Base-by-base conservation (phyloP, 352 stramenopile species). In the Globisporangium nodosum region DNA sequence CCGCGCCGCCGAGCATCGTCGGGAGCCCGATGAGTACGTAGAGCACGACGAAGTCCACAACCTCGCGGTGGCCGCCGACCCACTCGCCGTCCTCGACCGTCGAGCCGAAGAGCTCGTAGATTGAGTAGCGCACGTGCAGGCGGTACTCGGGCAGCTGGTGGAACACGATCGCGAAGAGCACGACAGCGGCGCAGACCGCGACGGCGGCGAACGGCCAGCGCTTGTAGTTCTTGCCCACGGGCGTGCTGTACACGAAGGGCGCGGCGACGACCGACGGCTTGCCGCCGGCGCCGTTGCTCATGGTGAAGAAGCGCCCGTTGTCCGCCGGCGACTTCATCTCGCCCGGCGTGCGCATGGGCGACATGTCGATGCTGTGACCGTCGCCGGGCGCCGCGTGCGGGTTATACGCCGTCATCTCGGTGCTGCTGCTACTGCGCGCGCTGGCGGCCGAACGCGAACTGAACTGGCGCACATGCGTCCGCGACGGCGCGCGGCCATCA, bases 191-290 rank as follows among this genome's bases (percentile, higher is more conserved):
- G 49, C 77, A 85, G 42, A 76, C 15, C 3, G 49, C 63, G 21
- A 92, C 83, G 31, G 80, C 67, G 13, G 79, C 58, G 54, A 89
- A 92, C 4, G 83, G 83, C 83, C 83, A 92, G 52, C 68, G 70
- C 71, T 92, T 92, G 73, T 91, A 90, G 48, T 78, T 88, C 63
- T 92, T 92, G 58, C 76, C 65, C 56, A 90, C 63, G 16, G 83
- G 83, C 35, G 83, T 92, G 50, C 74, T 75, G 68, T 92, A 92
- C 42, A 92, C 71, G 37, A 84, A 88, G 24, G 77, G 79, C 58
- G 77, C 85, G 5, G 78, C 78, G 18, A 88, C 63, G 24, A 60
- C 61, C 40, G 78, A 87, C 7, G 68, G 65, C 58, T 87, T 78
- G 21, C 69, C 76, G 49, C 67, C 68, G 40, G 61, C 64, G 30